phyloP scores from a whole-genome alignment of 2,329 filamentous ascomycete genomes.

The Cytospora leucostoma region DNA sequence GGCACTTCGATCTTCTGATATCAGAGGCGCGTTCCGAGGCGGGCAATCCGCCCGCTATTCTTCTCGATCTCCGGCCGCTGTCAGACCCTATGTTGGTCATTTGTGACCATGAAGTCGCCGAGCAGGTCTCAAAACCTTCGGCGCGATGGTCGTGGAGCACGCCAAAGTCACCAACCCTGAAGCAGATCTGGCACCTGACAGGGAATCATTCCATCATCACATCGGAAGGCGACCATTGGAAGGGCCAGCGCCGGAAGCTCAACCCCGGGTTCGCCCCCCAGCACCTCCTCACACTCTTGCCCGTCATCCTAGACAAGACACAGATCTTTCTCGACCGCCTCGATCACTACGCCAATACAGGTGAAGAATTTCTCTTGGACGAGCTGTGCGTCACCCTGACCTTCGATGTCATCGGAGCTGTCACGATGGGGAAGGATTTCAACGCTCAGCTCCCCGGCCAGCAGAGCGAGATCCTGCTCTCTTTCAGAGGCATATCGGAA shows the following conservation, averaged over 20 bases:
- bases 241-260: slow-evolving; percentile 38
- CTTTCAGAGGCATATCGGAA: slow-evolving; percentile 17
- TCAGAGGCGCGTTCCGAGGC: slow-evolving; percentile 28
- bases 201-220: slow-evolving; percentile 32
- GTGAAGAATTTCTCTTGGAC: slow-evolving; percentile 35
- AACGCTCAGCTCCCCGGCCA: slow-evolving; percentile 20
- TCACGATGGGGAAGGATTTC: slow-evolving; percentile 24
- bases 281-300: slow-evolving; percentile 42
- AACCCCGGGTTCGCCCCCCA: slow-evolving; percentile 43
- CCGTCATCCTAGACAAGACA: slow-evolving; percentile 40
- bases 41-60: slow-evolving; percentile 38
- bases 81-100: slow-evolving; percentile 38
- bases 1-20: slow-evolving; percentile 30
- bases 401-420: slow-evolving; percentile 41
- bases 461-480: slow-evolving; percentile 20
- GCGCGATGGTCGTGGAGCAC: slow-evolving; percentile 37
- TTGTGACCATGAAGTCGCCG: slow-evolving; percentile 39
- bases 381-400: slow-evolving; percentile 38
- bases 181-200: slow-evolving; percentile 32
- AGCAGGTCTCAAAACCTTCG: slow-evolving; percentile 40
- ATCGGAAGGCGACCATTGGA: slow-evolving; percentile 36
- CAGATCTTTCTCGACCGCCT: slow-evolving; percentile 36
- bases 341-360: slow-evolving; percentile 34
- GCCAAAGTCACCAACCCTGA: slow-evolving; percentile 38
- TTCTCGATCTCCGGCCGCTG: slow-evolving; percentile 41